Percentiles rank a stretch among this genome's conserved stretches.
These are phyloP conservation scores for Groenewaldozyma tartarivorans DNA, from an alignment of 805 yeast species.

Conservation along the genomic window DNA sequence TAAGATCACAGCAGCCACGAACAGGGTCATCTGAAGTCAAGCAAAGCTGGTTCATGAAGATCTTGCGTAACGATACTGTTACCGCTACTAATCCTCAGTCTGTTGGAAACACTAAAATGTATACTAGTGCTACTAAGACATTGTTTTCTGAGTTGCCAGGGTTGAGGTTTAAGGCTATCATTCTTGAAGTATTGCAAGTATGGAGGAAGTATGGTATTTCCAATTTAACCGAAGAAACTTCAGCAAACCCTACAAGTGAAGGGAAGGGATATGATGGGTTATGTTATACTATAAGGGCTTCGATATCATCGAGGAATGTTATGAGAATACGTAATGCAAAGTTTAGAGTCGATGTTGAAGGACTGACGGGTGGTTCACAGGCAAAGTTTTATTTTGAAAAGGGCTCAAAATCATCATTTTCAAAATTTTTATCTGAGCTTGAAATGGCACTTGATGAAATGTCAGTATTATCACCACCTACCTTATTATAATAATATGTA, in stretches of 20 bases:
- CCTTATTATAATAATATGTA: background rate
- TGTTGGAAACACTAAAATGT: slow-evolving; percentile 1
- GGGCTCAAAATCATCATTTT: slow-evolving; percentile 24
- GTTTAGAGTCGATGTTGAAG: slow-evolving; percentile 17
- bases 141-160: slow-evolving; percentile 21
- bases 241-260: slow-evolving; percentile 18
- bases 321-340: slow-evolving; percentile 25
- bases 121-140: slow-evolving; percentile 14
- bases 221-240: slow-evolving; percentile 19
- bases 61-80: slow-evolving; percentile 9
- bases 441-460: slow-evolving; percentile 20
- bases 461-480: slow-evolving; percentile 4
- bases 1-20: background rate
- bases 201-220: slow-evolving; percentile 32
- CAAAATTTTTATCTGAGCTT: slow-evolving; percentile 23
- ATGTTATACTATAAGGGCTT: slow-evolving; percentile 18
- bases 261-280: too few relatives aligned
- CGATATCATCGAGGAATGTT: slow-evolving; percentile 26
- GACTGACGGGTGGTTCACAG: slow-evolving; percentile 13
- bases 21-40: slow-evolving; percentile 18
- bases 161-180: slow-evolving; percentile 21
- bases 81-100: slow-evolving; percentile 1
- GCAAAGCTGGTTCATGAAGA: slow-evolving; percentile 31
- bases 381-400: slow-evolving; percentile 20
- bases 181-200: slow-evolving; percentile 24